Percentiles rank a stretch among this genome's conserved stretches.
Evolutionary conservation across 2,329 filamentous ascomycete genomes (phyloP).

Genomic region (Metarhizium robertsii): DNA sequence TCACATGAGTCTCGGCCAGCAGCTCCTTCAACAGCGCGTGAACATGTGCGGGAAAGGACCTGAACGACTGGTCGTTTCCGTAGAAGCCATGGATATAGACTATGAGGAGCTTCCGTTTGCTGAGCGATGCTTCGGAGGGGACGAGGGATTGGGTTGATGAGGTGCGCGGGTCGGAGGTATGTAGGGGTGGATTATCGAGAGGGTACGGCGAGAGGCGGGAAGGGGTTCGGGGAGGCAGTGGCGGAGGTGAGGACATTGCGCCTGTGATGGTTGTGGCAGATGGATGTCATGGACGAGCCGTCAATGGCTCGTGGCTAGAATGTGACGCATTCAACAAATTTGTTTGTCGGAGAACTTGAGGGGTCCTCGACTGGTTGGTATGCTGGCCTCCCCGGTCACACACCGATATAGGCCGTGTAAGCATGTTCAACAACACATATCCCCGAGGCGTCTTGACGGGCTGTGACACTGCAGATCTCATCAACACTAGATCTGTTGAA

Average conservation of each 20-base stretch:
- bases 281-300: not conserved
- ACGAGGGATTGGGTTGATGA: conserved; percentile 38
- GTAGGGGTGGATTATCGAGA: not conserved
- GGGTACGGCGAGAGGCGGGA: conserved; percentile 7
- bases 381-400: not conserved
- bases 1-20: conserved; percentile 62
- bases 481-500: not conserved
- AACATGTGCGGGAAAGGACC: conserved; percentile 79
- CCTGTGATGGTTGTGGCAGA: not conserved
- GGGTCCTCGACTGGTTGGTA: no score
- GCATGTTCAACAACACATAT: not conserved
- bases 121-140: conserved; percentile 16
- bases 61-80: conserved; percentile 79
- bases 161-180: conserved; percentile 31
- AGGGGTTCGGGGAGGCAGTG: not conserved
- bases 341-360: no score
- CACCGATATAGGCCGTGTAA: not conserved
- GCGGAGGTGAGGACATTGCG: not conserved
- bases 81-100: conserved; percentile 88
- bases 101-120: conserved; percentile 54
- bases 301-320: not conserved
- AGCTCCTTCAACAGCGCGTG: conserved; percentile 62
- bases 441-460: no score
- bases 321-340: not conserved
- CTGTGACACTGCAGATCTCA: not conserved